These are phyloP conservation scores for Penicillium sp. DNA, from an alignment of 2,329 filamentous ascomycete species.

Conservation along the genomic window DNA sequence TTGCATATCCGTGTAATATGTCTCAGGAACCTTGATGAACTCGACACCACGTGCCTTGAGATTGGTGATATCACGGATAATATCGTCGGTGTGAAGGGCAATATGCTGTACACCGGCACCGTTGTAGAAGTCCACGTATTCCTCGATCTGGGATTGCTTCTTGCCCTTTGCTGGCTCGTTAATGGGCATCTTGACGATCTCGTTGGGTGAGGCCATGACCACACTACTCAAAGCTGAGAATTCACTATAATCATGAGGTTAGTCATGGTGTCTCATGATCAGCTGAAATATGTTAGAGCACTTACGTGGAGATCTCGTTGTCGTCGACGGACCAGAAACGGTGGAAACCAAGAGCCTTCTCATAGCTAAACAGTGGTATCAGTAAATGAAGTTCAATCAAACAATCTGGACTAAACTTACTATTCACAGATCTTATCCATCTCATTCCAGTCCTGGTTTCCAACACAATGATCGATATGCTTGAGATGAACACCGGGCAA, in stretches of 20 bases:
- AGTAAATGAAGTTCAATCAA: slow-evolving; percentile 2
- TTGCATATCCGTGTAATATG: slow-evolving; percentile 80
- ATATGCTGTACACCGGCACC: slow-evolving; percentile 93
- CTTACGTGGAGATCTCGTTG: slow-evolving; percentile 74
- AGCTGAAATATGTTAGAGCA: not conserved
- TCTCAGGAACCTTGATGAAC: slow-evolving; percentile 85
- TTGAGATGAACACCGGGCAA: slow-evolving; percentile 67
- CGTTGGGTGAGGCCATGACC: slow-evolving; percentile 84
- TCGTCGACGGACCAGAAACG: slow-evolving; percentile 98
- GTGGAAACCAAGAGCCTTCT: slow-evolving; percentile 86
- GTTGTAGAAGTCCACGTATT: slow-evolving; percentile 86
- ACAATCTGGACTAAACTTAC: slow-evolving; percentile 34
- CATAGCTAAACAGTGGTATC: slow-evolving; percentile 61
- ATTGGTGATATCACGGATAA: slow-evolving; percentile 72
- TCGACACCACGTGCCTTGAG: slow-evolving; percentile 85
- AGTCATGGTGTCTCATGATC: not conserved
- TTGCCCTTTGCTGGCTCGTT: slow-evolving; percentile 91
- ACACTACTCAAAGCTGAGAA: slow-evolving; percentile 85
- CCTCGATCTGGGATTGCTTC: slow-evolving; percentile 91
- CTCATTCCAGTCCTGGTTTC: slow-evolving; percentile 93
- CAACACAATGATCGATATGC: slow-evolving; percentile 93
- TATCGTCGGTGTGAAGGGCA: slow-evolving; percentile 77
- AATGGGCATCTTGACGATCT: slow-evolving; percentile 95
- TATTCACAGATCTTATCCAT: slow-evolving; percentile 68
- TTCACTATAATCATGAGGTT: slow-evolving; percentile 49